Evolutionary conservation across 805 yeast genomes (phyloP), one percentile per base, ranked within the genome.

Genomic region (Naumovozyma castellii): DNA sequence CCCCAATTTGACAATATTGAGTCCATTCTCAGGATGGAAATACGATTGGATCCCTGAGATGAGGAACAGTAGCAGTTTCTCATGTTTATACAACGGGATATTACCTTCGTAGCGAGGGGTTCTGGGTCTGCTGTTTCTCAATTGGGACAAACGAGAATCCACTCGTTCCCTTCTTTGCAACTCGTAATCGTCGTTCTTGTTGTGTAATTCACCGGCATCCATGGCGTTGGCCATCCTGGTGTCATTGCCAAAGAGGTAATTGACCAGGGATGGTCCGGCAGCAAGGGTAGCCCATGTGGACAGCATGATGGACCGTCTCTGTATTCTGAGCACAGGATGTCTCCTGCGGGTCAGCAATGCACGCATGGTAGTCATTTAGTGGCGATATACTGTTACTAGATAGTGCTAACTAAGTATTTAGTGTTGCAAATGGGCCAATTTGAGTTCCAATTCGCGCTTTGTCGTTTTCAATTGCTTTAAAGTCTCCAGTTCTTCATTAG

Each of bases 31-130:
- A 4, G 92, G 94, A 52, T 82, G 87, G 37, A 74, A 66, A 51
- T 68, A 78, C 0, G 96, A 81, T 18, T 88, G 90, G 15, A 84
- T 54, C 1, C 94, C 85, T 3, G 94, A 81, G 1, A 86, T 80
- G 0, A 69, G 61, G 46, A 84, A 76, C 62, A 92, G 64, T 30
- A 81, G 58, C 2, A 68, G 50, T 44, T 81, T 73, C 54, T 90
- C 97, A 39, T 73, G 55, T 1, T 56, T 43, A 47, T 75, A 73
- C 37, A 88, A 65, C 2, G 94, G 94, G 9, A 90, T 79, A 57
- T 87, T 94, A 1, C 84, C 86, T 2, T 80, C 80, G 59, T 80
- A 85, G 32, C 69, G 48, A n/a, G 61, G 61, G 30, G 45, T 43
- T 46, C 43, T 50, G 4, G 56, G 54, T 48, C 68, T 31, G 18